These are phyloP conservation scores for Exophiala mesophila DNA, from an alignment of 2,329 filamentous ascomycete species.

Conservation along the genomic window DNA sequence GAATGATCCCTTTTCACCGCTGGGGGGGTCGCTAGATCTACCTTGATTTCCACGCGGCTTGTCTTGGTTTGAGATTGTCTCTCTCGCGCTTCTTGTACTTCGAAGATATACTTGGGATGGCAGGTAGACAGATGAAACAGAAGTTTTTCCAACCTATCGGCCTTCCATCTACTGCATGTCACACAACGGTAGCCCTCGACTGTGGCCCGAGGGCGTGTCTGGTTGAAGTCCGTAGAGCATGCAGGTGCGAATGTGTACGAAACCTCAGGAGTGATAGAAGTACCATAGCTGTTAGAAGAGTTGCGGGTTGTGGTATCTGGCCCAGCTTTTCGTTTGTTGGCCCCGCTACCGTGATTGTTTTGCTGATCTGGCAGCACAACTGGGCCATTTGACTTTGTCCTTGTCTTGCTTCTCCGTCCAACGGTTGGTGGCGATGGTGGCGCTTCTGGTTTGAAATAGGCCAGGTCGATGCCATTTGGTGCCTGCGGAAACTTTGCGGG, in stretches of 20 bases:
- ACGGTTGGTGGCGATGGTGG: not conserved
- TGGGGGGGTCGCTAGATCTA: conserved; percentile 3
- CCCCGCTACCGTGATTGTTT: too few species aligned
- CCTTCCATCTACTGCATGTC: conserved; percentile 14
- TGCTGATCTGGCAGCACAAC: too few species aligned
- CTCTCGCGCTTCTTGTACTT: conserved; percentile 10
- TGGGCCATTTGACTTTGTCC: too few species aligned
- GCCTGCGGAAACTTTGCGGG: not conserved
- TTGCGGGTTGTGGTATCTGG: too few species aligned
- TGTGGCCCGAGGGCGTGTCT: conserved; percentile 9
- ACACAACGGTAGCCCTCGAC: conserved; percentile 23
- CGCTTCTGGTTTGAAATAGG: conserved; percentile 7
- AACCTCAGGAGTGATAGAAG: too few species aligned
- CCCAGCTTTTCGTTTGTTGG: too few species aligned
- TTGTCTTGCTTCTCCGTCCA: not conserved
- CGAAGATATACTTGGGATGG: conserved; percentile 23
- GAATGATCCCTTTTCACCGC: conserved; percentile 10
- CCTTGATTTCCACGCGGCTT: conserved; percentile 17
- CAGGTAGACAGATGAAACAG: conserved; percentile 23
- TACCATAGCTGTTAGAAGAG: too few species aligned
- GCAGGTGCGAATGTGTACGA: conserved; percentile 11
- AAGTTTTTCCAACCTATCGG: conserved; percentile 16
- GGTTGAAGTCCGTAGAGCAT: not conserved
- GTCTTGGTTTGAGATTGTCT: conserved; percentile 4
- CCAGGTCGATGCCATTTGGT: conserved; percentile 11